Evolutionary conservation across 2,329 filamentous ascomycete species (phyloP), one percentile per base, ranked within the genome.

Genomic region (Cladorrhinum sp.): DNA sequence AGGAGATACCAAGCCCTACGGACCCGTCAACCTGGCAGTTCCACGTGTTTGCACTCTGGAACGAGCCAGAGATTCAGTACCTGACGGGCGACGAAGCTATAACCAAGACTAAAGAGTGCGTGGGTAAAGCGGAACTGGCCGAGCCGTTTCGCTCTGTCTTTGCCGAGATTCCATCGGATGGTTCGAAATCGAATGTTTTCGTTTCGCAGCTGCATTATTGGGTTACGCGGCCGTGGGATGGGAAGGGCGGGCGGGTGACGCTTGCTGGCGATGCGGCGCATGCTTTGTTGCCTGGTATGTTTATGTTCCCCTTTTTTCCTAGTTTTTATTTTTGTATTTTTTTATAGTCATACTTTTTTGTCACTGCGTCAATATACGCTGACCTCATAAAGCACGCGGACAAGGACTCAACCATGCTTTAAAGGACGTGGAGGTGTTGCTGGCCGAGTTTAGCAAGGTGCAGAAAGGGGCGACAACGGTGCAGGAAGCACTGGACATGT

Each of bases 141-240:
- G 62, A 64, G 25, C 62, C 60, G 20, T 64, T 64, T 29, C 50
- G 57, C 13, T 58, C 57, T 4, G 57, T 60, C 3, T 45, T 64
- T 13, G n/a, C 57, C 7, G 20, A 27, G 29, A 57, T 59, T 41
- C 32, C 32, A 8, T 9, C 7, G 2, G 45, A 18, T 16, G 38
- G 54, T 9, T 16, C 24, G 1, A 41, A 56, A 10, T 48, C 55
- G 2, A 32, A 45, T 4, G 20, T 51, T 16, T 24, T 54, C 24
- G 22, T 63, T 22, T 48, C 27, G 2, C 58, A 59, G 52, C 23
- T 63, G 36, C 29, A 54, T 1, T 61, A 61, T 49, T 63, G 62
- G 62, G 25, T 25, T 9, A 58, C 61, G 2, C 22, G 50, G 1
- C 55, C 58, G 8, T 63, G 62, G 62, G 49, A 61, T 24, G 24